Evolutionary conservation across 2,329 filamentous ascomycete genomes (phyloP).

Genomic region (Dactylellina leptospora): DNA sequence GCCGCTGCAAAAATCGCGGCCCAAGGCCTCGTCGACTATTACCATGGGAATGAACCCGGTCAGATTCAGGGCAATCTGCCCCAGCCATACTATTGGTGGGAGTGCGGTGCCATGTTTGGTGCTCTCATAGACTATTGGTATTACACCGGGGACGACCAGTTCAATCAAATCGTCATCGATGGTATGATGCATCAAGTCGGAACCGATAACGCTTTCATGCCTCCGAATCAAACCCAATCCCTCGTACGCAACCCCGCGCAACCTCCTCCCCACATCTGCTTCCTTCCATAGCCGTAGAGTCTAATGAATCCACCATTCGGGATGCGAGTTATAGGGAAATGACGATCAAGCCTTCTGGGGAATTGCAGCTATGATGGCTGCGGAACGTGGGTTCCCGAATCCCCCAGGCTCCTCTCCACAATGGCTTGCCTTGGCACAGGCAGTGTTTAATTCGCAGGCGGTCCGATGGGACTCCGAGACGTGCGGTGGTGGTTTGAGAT

Average conservation of each 20-base stretch:
- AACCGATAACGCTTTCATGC: constrained; percentile 69
- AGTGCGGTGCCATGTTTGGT: constrained; percentile 74
- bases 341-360: constrained; percentile 78
- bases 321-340: constrained; percentile 65
- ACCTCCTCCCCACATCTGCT: background rate
- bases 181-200: constrained; percentile 70
- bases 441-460: constrained; percentile 81
- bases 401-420: constrained; percentile 69
- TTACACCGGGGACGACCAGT: constrained; percentile 71
- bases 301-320: background rate
- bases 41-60: constrained; percentile 66
- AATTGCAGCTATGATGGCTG: constrained; percentile 73
- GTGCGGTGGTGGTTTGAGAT: constrained; percentile 79
- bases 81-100: constrained; percentile 78
- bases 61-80: constrained; percentile 68
- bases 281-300: background rate
- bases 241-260: constrained; percentile 58
- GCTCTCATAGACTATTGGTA: constrained; percentile 76
- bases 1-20: constrained; percentile 59
- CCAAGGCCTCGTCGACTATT: constrained; percentile 65
- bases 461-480: constrained; percentile 72
- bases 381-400: constrained; percentile 71
- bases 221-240: constrained; percentile 68
- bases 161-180: constrained; percentile 69
- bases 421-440: constrained; percentile 81